A percentile compares a stretch with the other conserved stretches of the same genome.
phyloP scores from a whole-genome alignment of 176 grass and related monocot genomes.

The Tillandsia leiboldiana region DNA sequence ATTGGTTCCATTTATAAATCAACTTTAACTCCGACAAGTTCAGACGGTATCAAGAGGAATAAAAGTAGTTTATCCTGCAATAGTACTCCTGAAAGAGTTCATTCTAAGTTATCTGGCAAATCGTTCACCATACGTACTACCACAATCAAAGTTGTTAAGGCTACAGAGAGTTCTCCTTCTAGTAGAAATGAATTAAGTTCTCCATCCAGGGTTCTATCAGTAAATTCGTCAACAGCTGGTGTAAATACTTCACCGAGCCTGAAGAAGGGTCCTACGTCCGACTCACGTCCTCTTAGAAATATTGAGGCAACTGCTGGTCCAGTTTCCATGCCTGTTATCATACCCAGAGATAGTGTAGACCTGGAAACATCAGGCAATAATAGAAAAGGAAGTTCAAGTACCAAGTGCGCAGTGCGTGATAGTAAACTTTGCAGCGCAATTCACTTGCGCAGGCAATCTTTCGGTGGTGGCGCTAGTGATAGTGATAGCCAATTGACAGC shows the following conservation, averaged over 20 bases:
- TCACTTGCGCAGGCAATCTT: slow-evolving; percentile 34
- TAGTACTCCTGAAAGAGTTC: slow-evolving; percentile 30
- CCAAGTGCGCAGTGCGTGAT: slow-evolving; percentile 32
- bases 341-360: slow-evolving; percentile 66
- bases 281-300: slow-evolving; percentile 39
- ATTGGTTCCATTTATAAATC: slow-evolving; percentile 20
- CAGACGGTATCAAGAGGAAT: slow-evolving; percentile 37
- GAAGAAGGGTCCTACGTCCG: slow-evolving; percentile 31
- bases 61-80: slow-evolving; percentile 17
- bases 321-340: slow-evolving; percentile 48
- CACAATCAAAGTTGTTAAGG: slow-evolving; percentile 31
- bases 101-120: slow-evolving; percentile 37
- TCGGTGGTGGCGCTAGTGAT: slow-evolving; percentile 25
- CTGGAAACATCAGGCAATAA: slow-evolving; percentile 24
- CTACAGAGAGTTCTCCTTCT: slow-evolving; percentile 27
- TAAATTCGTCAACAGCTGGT: slow-evolving; percentile 25
- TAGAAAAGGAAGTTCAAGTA: slow-evolving; percentile 21
- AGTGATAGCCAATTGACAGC: slow-evolving; percentile 33
- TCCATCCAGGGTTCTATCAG: slow-evolving; percentile 22
- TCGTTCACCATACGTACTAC: slow-evolving; percentile 31
- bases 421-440: slow-evolving; percentile 18
- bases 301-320: slow-evolving; percentile 42
- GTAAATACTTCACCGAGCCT: slow-evolving; percentile 29
- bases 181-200: slow-evolving; percentile 30
- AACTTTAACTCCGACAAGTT: slow-evolving; percentile 23